Percentiles rank a stretch among this genome's conserved stretches.
Conservation (phyloP, 768 basidiomycete species). For the Xerocomellus amylosporus region DNA sequence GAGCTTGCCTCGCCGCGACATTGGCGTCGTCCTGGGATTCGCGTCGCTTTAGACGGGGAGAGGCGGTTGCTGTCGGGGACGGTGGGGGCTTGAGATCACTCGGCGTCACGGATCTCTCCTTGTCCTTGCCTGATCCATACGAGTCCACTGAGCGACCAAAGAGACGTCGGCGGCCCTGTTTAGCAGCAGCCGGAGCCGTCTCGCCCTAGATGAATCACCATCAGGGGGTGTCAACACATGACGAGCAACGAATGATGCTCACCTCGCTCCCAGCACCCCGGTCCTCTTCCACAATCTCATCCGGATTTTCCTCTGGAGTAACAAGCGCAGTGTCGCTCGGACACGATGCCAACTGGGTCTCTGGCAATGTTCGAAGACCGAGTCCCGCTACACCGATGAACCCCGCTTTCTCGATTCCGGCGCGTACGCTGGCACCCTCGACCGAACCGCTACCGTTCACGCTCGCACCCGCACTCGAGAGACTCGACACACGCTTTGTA, state of each 20-base stretch:
- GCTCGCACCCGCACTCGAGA: slow-evolving; percentile 29
- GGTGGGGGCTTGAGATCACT: slow-evolving; percentile 25
- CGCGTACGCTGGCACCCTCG: slow-evolving; percentile 16
- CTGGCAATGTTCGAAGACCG: slow-evolving; percentile 35
- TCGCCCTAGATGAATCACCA: slow-evolving; percentile 44
- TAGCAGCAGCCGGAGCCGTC: slow-evolving; percentile 35
- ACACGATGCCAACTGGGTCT: slow-evolving; percentile 52
- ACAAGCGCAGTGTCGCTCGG: slow-evolving; percentile 62
- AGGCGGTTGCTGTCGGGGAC: slow-evolving; percentile 22
- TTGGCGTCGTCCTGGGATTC: slow-evolving; percentile 26
- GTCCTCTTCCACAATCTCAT: slow-evolving; percentile 45
- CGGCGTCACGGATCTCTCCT: slow-evolving; percentile 33
- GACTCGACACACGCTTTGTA: slow-evolving; percentile 25
- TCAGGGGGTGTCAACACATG: not conserved
- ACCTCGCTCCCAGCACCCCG: slow-evolving; percentile 68
- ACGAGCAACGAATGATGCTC: slow-evolving; percentile 23
- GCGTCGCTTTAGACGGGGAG: slow-evolving; percentile 20
- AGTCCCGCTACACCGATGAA: slow-evolving; percentile 26
- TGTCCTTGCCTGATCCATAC: slow-evolving; percentile 30
- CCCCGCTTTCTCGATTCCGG: slow-evolving; percentile 21
- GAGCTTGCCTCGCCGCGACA: slow-evolving; percentile 35
- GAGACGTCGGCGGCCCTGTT: slow-evolving; percentile 46
- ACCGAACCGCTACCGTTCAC: slow-evolving; percentile 24
- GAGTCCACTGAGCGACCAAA: slow-evolving; percentile 59
- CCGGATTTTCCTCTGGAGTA: slow-evolving; percentile 30